Evolutionary conservation across 768 basidiomycete genomes (phyloP).

Genomic region (Hygrophorus pudorinus): DNA sequence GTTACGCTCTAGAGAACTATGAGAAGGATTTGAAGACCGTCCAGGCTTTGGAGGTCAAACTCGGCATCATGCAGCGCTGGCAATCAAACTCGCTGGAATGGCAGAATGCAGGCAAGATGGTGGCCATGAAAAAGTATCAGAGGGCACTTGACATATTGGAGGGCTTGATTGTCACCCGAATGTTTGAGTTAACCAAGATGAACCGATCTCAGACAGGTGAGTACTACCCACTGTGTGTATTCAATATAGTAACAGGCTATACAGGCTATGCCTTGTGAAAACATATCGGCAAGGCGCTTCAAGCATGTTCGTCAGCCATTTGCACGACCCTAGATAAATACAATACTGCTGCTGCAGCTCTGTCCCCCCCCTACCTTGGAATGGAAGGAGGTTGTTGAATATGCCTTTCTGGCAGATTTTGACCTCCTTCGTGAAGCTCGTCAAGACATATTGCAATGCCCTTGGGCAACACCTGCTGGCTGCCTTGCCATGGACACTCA

Average conservation of each 20-base stretch:
- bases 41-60: no score
- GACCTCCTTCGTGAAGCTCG: slow-evolving; percentile 12
- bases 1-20: no score
- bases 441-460: slow-evolving; percentile 10
- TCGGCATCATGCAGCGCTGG: no score
- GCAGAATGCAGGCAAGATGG: no score
- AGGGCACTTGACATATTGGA: no score
- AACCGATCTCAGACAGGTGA: no score
- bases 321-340: slow-evolving; percentile 14
- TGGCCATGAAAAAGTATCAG: no score
- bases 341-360: slow-evolving; percentile 14
- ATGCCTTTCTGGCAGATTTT: slow-evolving; percentile 16
- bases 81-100: no score
- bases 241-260: not conserved
- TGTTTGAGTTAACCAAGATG: no score
- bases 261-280: slow-evolving; percentile 21
- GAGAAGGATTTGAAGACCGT: no score
- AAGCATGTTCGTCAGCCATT: slow-evolving; percentile 15
- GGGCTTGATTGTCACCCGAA: no score
- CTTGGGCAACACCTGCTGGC: slow-evolving; percentile 12
- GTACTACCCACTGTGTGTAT: no score
- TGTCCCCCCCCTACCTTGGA: slow-evolving; percentile 11
- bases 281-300: slow-evolving; percentile 17
- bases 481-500: slow-evolving; percentile 11
- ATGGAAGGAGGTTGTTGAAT: slow-evolving; percentile 19